Base-by-base conservation (phyloP, 257 asterid species). In the Ballota nigra region DNA sequence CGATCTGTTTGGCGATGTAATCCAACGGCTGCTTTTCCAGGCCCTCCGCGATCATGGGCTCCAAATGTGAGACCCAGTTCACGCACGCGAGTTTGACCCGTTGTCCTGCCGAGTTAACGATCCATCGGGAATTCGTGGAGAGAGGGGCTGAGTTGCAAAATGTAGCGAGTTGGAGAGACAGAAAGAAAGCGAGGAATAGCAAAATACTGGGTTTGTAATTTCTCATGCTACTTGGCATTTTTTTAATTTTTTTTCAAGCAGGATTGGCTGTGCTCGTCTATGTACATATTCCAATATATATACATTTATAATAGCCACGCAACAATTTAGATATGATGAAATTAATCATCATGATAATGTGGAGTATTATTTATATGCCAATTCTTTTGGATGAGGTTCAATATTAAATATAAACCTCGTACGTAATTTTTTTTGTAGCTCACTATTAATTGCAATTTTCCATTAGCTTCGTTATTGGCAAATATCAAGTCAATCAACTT, bases 41-140 rank as follows among this genome's bases (percentile, higher is more conserved):
- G 26, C 97, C 96, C 51, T 89, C 96, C 0, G 90, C 80, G 4
- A 86, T 19, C 92, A 87, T 83, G 3, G 95, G 86, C 36, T 92
- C 69, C 2, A 82, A 19, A 40, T 92, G 96, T 4, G 88, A 85
- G 0, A 61, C 76, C 96, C 95, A 87, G 0, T 83, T 91, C 0
- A 56, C 88, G 12, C 96, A 91, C 1, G 76, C 23, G 3, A 91
- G 77, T 26, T 91, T 91, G n/a, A 91, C 95, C 40, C 96, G 74
- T 0, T 73, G 15, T 1, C 90, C 92, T 0, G 73, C 66, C 18
- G 28, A 23, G 0, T 71, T 73, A 4, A 84, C 64, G 8, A 90
- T 90, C 92, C 92, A 86, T 24, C 92, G 80, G 13, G 93, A 85
- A 13, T 41, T 85, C 3, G 91, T 85, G 0, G 83, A 81, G 3